Base-by-base conservation (phyloP, 2,329 filamentous ascomycete genomes). In the Penicillium sp. region DNA sequence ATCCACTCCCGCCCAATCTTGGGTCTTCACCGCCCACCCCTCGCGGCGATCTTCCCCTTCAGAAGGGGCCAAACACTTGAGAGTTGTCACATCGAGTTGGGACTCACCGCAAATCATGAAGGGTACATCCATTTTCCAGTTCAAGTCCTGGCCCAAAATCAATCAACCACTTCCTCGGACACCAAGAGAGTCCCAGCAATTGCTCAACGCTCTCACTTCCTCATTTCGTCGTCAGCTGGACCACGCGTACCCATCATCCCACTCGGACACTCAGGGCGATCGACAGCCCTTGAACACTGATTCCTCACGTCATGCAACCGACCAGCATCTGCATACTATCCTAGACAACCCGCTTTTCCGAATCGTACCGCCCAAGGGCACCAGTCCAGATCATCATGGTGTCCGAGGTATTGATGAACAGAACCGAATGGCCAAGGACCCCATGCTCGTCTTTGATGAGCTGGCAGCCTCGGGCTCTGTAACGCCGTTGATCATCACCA, bases 151-250 rank as follows among this genome's bases (percentile, higher is more conserved):
- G 68, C 77, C 79, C 26, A 85, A 82, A 68, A 78, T 88, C 41
- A 79, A 82, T 62, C 76, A 75, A 43, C 79, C 77, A 48, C 71
- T 77, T 29, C 75, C 85, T 24, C 76, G 86, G 16, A 84, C 79
- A 26, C 76, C 80, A 5, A 79, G 79, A 56, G 84, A 89, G 65
- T 85, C 82, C 16, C 77, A 84, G 59, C 81, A 84, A 63, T 76
- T 89, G 8, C 79, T 89, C 41, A 80, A 77, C 52, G 77, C 85
- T 21, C 79, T 89, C 61, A 87, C 84, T 22, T 80, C 79, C 41
- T 88, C 85, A 13, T 89, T 89, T 70, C 80, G 84, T 62, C 77
- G 80, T 49, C 84, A 88, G 57, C 80, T 89, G 43, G 85, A 89
- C 65, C 78, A 76, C 52, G 80, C 83, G 57, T 82, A 87, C 72